A percentile compares a stretch with the other conserved stretches of the same genome.
Conservation (phyloP, 768 basidiomycete genomes). For the Strobilomyces confusus region DNA sequence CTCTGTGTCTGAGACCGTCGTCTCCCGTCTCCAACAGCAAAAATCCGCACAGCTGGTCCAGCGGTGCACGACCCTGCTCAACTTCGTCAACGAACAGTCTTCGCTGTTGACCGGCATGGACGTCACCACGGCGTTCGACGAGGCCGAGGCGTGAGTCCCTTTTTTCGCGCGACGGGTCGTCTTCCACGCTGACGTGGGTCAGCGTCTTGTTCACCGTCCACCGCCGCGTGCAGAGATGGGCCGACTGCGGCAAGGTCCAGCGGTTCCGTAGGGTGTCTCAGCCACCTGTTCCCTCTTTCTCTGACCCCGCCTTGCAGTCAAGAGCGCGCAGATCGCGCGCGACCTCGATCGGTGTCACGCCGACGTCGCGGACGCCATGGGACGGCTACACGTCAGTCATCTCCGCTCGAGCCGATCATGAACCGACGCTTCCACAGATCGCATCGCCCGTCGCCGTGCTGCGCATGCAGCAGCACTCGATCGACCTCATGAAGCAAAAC, state of each 20-base stretch:
- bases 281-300: neutral
- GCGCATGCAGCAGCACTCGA: constrained; percentile 29
- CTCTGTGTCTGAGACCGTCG: neutral
- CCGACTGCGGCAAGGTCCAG: constrained; percentile 35
- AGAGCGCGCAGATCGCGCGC: constrained; percentile 42
- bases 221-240: constrained; percentile 37
- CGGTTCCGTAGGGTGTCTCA: constrained; percentile 35
- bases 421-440: constrained; percentile 16
- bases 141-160: constrained; percentile 40
- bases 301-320: constrained; percentile 33
- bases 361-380: constrained; percentile 41
- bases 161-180: too few relatives aligned
- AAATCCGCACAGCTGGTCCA: constrained; percentile 40
- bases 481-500: constrained; percentile 26
- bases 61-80: constrained; percentile 40
- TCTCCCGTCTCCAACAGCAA: constrained; percentile 27
- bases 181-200: neutral
- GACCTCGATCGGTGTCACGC: constrained; percentile 41
- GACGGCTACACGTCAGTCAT: constrained; percentile 39
- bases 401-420: neutral
- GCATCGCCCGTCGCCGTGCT: constrained; percentile 21
- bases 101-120: constrained; percentile 38
- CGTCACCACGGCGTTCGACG: constrained; percentile 37
- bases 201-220: constrained; percentile 44
- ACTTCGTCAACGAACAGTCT: constrained; percentile 38